Base-by-base conservation (phyloP, 2,329 filamentous ascomycete genomes). In the Alternaria brassicae region DNA sequence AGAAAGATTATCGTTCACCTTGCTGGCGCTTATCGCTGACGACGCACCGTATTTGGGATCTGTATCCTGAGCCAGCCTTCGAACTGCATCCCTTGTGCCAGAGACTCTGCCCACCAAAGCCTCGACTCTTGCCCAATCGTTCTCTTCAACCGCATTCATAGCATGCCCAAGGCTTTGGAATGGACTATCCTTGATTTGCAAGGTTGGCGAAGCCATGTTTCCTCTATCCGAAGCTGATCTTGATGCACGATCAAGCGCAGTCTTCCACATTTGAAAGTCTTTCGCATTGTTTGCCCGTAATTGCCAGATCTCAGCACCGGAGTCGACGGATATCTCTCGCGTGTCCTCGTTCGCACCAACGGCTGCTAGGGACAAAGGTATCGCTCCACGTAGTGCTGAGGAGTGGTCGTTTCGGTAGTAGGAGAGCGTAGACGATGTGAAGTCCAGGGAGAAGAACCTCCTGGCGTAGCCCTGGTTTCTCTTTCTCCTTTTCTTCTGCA, bases 351-450 rank as follows among this genome's bases (percentile, higher is more conserved):
- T 93, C 7, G 92, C 92, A 3, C 93, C 91, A 59, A 99, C 91
- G 4, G 92, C 95, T 15, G 95, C 95, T 51, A 99, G 81, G 25
- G 92, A 95, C 8, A 99, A 84, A 0, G 95, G 95, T 51, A 99
- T 95, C 7, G 95, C 93, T 17, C 95, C 95, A 60, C 95, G 88
- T 41, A 99, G 83, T 1, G 94, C 93, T 6, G 94, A 96, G 5
- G 94, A 97, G 73, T 96, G 94, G 44, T 92, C 90, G 76, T 94
- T 95, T 74, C 96, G 91, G 76, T 97, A 99, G 81, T 99, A 99
- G 0, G 95, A 98, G 30, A 99, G 82, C 0, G 95, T 98, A 62
- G 91, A 96, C 0, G 94, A 93, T 4, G 91, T 93, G 75, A 93
- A 98, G 77, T 99, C 95, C 54, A 99, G 84, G 0, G 94, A 97